These are phyloP conservation scores for Calonectria pteridis DNA, from an alignment of 2,329 filamentous ascomycete species.

Conservation along the genomic window DNA sequence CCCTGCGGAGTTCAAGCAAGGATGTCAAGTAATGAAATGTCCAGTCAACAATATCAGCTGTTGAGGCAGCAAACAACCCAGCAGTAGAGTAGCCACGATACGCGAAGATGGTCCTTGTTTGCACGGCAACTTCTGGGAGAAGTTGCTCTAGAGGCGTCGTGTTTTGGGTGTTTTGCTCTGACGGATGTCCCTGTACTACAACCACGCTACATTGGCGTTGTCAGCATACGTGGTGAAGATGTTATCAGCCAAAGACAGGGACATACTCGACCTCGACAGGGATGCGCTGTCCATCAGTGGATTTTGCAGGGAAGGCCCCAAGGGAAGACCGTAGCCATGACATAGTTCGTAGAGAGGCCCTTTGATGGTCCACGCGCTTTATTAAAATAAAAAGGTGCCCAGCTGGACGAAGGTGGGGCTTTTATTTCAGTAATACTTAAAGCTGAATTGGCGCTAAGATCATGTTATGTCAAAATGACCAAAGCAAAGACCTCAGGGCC, in stretches of 20 bases:
- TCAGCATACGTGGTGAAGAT: neutral
- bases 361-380: neutral
- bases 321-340: slow-evolving; percentile 10
- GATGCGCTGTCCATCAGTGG: neutral
- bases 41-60: slow-evolving; percentile 16
- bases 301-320: slow-evolving; percentile 1
- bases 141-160: neutral
- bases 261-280: slow-evolving; percentile 16
- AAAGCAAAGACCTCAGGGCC: neutral
- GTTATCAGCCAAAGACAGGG: neutral
- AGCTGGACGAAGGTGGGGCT: neutral
- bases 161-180: neutral
- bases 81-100: neutral
- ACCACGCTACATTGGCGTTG: neutral
- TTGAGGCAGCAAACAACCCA: neutral
- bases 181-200: neutral
- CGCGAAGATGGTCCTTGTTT: neutral
- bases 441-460: neutral
- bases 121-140: neutral
- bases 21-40: slow-evolving; percentile 1
- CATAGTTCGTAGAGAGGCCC: neutral
- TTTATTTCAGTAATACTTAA: neutral
- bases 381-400: neutral
- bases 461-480: neutral
- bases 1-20: slow-evolving; percentile 1